Evolutionary conservation across 2,329 filamentous ascomycete species (phyloP), one percentile per base, ranked within the genome.

Genomic region (Alternaria sp.): DNA sequence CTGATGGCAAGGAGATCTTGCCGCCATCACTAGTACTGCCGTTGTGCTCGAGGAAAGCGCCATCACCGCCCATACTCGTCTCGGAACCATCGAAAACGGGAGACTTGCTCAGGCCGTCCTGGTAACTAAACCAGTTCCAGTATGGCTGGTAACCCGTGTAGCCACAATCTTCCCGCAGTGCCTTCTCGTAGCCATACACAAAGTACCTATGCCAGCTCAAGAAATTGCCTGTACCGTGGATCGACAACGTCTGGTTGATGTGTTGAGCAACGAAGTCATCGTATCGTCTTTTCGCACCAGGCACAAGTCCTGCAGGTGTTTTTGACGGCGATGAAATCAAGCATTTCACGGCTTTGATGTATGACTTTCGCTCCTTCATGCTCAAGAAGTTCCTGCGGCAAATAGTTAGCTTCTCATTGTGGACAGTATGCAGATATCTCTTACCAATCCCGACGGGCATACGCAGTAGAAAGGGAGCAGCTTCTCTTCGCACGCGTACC

Each of bases 121-220:
- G 60, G 36, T 63, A 42, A 11, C 51, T 54, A 21, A 63, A 55
- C 81, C 82, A 85, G 70, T 85, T 82, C 77, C 81, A 82, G 72
- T 84, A 84, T 3, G 78, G 78, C 42, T 75, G 71, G 39, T 68
- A 65, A 37, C 64, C 66, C 0, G 56, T 68, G 57, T 78, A 80
- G 13, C 73, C 73, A 54, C 79, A 80, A 46, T 80, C 78, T 11
- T 76, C 57, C 11, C 63, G 69, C 1, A 80, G 64, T 0, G 76
- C 74, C 36, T 73, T 63, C 55, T 81, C 77, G 55, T 75, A 80
- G 0, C 60, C 56, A 49, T 77, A 71, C 5, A 71, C 62, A 60
- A 72, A 79, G 54, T 75, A 71, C 6, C 79, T 70, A 51, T 80
- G 78, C 75, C 76, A 79, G 34, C 54, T 58, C 14, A 70, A 56